phyloP scores from a whole-genome alignment of 2,329 filamentous ascomycete genomes.

The Aspergillus thermomutatus region DNA sequence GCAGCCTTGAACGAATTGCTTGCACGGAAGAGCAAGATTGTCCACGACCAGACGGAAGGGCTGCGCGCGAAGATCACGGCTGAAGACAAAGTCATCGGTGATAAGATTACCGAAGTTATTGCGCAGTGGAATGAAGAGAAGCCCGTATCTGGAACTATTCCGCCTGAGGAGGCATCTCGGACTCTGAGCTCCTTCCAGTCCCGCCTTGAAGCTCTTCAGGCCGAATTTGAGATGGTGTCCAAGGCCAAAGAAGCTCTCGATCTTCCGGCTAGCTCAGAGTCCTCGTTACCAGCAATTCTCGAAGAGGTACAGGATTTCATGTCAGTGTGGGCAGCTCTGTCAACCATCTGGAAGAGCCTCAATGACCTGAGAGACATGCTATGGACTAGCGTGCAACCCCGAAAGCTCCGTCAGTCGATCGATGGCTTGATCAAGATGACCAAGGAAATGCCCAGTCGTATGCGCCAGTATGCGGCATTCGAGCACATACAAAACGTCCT shows the following conservation, averaged over 20 bases:
- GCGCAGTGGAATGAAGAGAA: constrained; percentile 93
- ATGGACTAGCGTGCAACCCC: constrained; percentile 93
- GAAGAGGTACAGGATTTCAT: constrained; percentile 99
- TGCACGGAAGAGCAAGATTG: constrained; percentile 87
- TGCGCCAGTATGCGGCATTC: constrained; percentile 99
- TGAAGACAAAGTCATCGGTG: constrained; percentile 85
- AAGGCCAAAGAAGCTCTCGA: constrained; percentile 97
- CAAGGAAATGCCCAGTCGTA: constrained; percentile 97
- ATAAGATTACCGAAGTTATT: constrained; percentile 82
- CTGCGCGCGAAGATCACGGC: constrained; percentile 91
- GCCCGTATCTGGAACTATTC: constrained; percentile 90
- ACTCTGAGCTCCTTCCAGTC: constrained; percentile 79
- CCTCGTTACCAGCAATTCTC: constrained; percentile 76
- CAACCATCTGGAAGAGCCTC: constrained; percentile 93
- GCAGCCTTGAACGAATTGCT: constrained; percentile 88
- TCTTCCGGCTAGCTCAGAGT: constrained; percentile 74
- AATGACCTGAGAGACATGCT: constrained; percentile 89
- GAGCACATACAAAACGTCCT: constrained; percentile 94
- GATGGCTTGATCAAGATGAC: constrained; percentile 95
- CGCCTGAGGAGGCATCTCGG: constrained; percentile 80
- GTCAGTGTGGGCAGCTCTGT: constrained; percentile 93
- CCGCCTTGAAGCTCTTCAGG: constrained; percentile 78
- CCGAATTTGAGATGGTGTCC: constrained; percentile 87
- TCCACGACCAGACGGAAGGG: constrained; percentile 93
- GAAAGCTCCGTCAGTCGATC: constrained; percentile 85